Conservation (phyloP, 208 protist species). For the Leptomonas pyrrhocoris region DNA sequence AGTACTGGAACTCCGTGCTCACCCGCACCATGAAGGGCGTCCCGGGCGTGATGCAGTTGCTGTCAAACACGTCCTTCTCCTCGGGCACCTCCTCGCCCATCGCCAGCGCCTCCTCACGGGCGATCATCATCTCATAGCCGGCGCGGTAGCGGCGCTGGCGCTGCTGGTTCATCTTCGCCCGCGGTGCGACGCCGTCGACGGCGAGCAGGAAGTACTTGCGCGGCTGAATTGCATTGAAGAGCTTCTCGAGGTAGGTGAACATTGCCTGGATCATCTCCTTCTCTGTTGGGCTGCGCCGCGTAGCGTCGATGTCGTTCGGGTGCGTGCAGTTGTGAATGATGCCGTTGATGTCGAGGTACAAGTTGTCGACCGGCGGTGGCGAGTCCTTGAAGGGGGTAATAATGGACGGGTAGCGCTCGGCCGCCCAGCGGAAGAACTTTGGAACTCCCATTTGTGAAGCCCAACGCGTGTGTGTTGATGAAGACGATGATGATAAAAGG, state of each 20-base stretch:
- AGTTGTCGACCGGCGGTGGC: constrained; percentile 97
- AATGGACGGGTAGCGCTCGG: constrained; percentile 95
- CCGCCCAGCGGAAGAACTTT: constrained; percentile 98
- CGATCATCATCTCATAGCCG: constrained; percentile 89
- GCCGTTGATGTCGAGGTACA: constrained; percentile 99
- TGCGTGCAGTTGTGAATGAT: constrained; percentile 99
- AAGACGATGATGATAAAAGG: not conserved
- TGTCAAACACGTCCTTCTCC: constrained; percentile 94
- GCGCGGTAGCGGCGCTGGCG: constrained; percentile 94
- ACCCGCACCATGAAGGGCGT: constrained; percentile 98
- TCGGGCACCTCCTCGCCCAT: constrained; percentile 79
- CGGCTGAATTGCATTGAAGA: constrained; percentile 96
- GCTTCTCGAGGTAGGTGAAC: constrained; percentile 96
- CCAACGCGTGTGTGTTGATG: not conserved
- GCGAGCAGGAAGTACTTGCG: constrained; percentile 97
- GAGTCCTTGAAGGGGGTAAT: constrained; percentile 91
- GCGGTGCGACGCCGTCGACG: constrained; percentile 98
- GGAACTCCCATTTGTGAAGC: constrained; percentile 91
- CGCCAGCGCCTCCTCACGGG: constrained; percentile 68
- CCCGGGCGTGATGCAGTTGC: constrained; percentile 98
- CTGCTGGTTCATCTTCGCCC: constrained; percentile 99
- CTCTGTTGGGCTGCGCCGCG: constrained; percentile 83
- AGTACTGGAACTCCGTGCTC: constrained; percentile 93
- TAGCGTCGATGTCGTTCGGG: constrained; percentile 93
- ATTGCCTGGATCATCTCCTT: constrained; percentile 96